Base-by-base conservation (phyloP, 495 filamentous ascomycete genomes). In the Aspergillus ellipticus region DNA sequence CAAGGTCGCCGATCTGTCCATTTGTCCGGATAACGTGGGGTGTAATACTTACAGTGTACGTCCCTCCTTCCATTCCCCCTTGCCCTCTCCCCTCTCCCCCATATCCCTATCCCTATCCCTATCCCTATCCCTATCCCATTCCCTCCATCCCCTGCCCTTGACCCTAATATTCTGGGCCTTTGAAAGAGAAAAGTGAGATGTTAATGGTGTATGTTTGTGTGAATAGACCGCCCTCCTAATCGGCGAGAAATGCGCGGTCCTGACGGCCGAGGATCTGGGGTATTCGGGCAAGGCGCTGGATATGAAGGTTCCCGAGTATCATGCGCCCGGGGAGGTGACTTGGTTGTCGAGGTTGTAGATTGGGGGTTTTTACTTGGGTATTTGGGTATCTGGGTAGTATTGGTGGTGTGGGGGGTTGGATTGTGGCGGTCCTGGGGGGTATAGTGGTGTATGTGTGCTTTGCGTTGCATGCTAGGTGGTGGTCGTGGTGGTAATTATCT, bases 21-120 rank as follows among this genome's bases (percentile, higher is more conserved):
- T 92, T 68, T 90, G 85, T 65, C 88, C 89, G 1, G 88, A 90
- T 66, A 94, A 94, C 57, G 85, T 92, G 20, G 87, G 88, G 28
- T 89, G 85, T 75, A 90, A 90, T 68, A 90, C 87, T 58, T 85
- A 73, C 69, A 82, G 75, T 54, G 71, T 73, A 60, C 53, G 70
- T 51, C 11, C 19, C 28, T 13, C 35, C 6, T n/a, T n/a, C 43
- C 11, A 21, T n/a, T 15, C 41, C 37, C 46, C 31, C 29, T 43
- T 49, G 50, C 16, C 16, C 29, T 51, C 33, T 22, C 29, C 24
- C 17, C n/a, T n/a, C n/a, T n/a, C n/a, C n/a, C n/a, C n/a, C n/a
- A n/a, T n/a, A n/a, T n/a, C n/a, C n/a, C n/a, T n/a, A n/a, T n/a
- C n/a, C n/a, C n/a, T n/a, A n/a, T n/a, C n/a, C n/a, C n/a, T n/a